These are phyloP conservation scores for Calocybe gambosa DNA, from an alignment of 1,284 basidiomycete genomes.

Conservation along the genomic window DNA sequence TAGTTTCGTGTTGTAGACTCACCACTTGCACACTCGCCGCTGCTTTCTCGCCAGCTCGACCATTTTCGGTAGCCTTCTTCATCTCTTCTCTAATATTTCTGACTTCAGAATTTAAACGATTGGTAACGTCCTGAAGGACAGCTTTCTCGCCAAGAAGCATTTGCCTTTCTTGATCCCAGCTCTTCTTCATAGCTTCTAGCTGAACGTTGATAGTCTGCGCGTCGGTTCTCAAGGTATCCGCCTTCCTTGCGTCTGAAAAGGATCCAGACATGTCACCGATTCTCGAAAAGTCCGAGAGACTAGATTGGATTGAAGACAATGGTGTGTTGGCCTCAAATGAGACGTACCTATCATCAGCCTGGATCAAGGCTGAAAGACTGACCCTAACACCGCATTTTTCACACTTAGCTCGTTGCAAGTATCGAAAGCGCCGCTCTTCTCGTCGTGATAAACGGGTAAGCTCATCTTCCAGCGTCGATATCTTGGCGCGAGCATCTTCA, in stretches of 20 bases:
- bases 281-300: slow-evolving; percentile 45
- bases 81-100: slow-evolving; percentile 51
- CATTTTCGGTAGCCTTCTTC: slow-evolving; percentile 44
- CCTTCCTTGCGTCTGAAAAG: slow-evolving; percentile 57
- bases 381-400: slow-evolving; percentile 60
- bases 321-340: neutral
- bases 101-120: slow-evolving; percentile 55
- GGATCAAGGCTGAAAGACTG: slow-evolving; percentile 39
- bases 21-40: slow-evolving; percentile 53
- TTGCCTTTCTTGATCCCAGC: slow-evolving; percentile 62
- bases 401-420: slow-evolving; percentile 55
- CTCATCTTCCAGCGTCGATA: slow-evolving; percentile 59
- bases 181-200: slow-evolving; percentile 53
- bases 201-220: slow-evolving; percentile 54
- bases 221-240: slow-evolving; percentile 52
- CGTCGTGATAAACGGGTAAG: slow-evolving; percentile 52
- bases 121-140: slow-evolving; percentile 60
- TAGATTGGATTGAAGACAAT: slow-evolving; percentile 21
- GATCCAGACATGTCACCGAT: slow-evolving; percentile 47
- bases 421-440: slow-evolving; percentile 56
- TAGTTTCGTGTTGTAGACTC: slow-evolving; percentile 17
- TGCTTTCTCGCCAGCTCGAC: slow-evolving; percentile 39
- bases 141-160: slow-evolving; percentile 63
- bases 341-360: slow-evolving; percentile 57
- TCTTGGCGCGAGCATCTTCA: slow-evolving; percentile 57